These are phyloP conservation scores for Claviceps pusilla DNA, from an alignment of 2,329 filamentous ascomycete species.

Conservation along the genomic window DNA sequence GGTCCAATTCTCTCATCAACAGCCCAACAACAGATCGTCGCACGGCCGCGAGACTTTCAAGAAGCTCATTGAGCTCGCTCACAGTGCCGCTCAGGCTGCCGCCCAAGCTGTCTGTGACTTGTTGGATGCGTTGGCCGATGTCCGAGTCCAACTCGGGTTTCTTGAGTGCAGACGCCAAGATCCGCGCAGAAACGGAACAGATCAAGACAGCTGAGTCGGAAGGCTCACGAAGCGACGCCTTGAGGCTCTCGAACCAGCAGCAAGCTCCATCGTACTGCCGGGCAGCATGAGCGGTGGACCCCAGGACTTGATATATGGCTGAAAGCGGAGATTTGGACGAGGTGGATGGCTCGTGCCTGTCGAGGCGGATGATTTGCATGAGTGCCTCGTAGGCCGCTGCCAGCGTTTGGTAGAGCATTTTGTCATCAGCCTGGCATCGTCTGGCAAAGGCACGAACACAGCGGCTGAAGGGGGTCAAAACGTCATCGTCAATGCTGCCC, in stretches of 20 bases:
- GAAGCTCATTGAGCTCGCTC: conserved; percentile 44
- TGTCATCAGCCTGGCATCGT: conserved; percentile 27
- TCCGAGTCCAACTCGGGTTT: conserved; percentile 20
- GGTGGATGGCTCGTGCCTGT: conserved; percentile 19
- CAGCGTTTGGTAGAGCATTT: conserved; percentile 23
- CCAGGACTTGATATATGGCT: conserved; percentile 37
- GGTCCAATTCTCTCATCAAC: conserved; percentile 20
- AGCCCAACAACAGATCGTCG: conserved; percentile 39
- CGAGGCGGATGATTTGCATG: conserved; percentile 17
- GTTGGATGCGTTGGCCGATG: conserved; percentile 27
- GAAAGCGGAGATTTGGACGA: conserved; percentile 29
- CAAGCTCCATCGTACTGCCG: conserved; percentile 35
- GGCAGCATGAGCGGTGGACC: conserved; percentile 31
- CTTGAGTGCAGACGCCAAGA: conserved; percentile 40
- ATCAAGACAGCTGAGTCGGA: conserved; percentile 32
- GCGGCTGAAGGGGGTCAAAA: conserved; percentile 48
- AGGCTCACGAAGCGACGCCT: conserved; percentile 19
- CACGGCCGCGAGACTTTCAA: conserved; percentile 39
- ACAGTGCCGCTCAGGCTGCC: conserved; percentile 44
- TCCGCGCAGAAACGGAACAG: conserved; percentile 39
- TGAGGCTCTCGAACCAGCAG: conserved; percentile 37
- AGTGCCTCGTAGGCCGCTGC: conserved; percentile 18
- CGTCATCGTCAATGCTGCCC: conserved; percentile 45
- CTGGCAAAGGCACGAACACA: conserved; percentile 48
- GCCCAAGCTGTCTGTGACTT: conserved; percentile 40